Percentiles rank a stretch among this genome's conserved stretches.
These are phyloP conservation scores for Colletotrichum horii DNA, from an alignment of 2,329 filamentous ascomycete species.

Conservation along the genomic window DNA sequence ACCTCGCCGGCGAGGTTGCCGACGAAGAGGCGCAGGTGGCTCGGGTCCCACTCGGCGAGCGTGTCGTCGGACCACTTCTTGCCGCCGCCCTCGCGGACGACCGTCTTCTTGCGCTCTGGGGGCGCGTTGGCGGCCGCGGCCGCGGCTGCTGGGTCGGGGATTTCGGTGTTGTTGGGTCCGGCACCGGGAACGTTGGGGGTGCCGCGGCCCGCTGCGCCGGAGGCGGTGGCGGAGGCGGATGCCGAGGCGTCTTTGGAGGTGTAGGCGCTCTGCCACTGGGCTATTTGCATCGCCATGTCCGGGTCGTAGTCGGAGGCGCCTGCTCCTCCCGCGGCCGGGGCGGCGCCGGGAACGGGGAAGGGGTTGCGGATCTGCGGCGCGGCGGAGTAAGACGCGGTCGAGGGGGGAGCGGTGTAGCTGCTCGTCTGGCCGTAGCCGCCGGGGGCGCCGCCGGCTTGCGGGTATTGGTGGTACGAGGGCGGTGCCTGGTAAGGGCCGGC, in stretches of 20 bases:
- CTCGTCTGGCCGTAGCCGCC: conserved; percentile 27
- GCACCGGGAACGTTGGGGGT: conserved; percentile 32
- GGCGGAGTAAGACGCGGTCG: conserved; percentile 47
- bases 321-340: conserved; percentile 5
- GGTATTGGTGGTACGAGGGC: conserved; percentile 31
- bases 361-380: conserved; percentile 80
- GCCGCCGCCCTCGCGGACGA: conserved; percentile 86
- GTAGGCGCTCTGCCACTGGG: conserved; percentile 94
- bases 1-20: conserved; percentile 97
- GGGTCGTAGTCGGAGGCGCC: conserved; percentile 66
- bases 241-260: conserved; percentile 20
- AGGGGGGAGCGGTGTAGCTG: conserved; percentile 34
- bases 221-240: neutral
- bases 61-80: conserved; percentile 90
- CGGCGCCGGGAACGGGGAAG: conserved; percentile 69
- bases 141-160: conserved; percentile 38
- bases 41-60: conserved; percentile 93
- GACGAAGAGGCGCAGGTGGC: conserved; percentile 93
- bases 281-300: conserved; percentile 89
- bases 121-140: conserved; percentile 51
- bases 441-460: conserved; percentile 30
- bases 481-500: conserved; percentile 22
- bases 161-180: conserved; percentile 26
- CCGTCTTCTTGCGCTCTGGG: conserved; percentile 79
- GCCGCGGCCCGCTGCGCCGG: conserved; percentile 28